phyloP scores from a whole-genome alignment of 2,329 filamentous ascomycete genomes.

The Xylariaceae sp. region DNA sequence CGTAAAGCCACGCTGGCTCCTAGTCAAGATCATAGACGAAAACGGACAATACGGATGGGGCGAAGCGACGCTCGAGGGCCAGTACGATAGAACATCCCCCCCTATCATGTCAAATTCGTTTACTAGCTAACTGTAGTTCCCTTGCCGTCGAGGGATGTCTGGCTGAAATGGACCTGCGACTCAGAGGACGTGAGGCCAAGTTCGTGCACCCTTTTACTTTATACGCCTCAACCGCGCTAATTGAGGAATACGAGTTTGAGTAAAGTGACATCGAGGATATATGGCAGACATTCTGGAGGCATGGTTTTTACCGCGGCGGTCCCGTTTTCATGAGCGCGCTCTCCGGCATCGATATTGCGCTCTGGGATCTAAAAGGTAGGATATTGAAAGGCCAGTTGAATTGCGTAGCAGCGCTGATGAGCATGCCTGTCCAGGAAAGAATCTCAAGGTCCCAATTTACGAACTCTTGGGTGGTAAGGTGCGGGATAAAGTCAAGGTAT shows the following conservation, averaged over 20 bases:
- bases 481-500: constrained; percentile 63
- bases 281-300: constrained; percentile 68
- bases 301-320: constrained; percentile 70
- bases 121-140: constrained; percentile 32
- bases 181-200: constrained; percentile 66
- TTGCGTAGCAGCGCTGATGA: too few species aligned
- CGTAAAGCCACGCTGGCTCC: constrained; percentile 69
- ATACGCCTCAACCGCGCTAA: too few species aligned
- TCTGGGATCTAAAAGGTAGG: constrained; percentile 68
- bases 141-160: constrained; percentile 69
- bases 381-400: too few species aligned
- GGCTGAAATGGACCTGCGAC: constrained; percentile 41
- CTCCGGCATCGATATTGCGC: constrained; percentile 70
- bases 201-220: constrained; percentile 32
- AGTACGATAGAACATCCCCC: constrained; percentile 30
- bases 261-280: constrained; percentile 70
- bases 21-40: constrained; percentile 69
- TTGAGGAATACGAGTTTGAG: too few species aligned
- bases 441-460: constrained; percentile 60
- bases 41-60: constrained; percentile 64
- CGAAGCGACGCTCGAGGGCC: constrained; percentile 68
- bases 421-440: constrained; percentile 34
- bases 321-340: constrained; percentile 77
- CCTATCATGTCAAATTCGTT: too few species aligned
- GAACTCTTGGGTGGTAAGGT: constrained; percentile 71